These are phyloP conservation scores for Corynespora cassiicola DNA, from an alignment of 2,329 filamentous ascomycete species.

Conservation along the genomic window DNA sequence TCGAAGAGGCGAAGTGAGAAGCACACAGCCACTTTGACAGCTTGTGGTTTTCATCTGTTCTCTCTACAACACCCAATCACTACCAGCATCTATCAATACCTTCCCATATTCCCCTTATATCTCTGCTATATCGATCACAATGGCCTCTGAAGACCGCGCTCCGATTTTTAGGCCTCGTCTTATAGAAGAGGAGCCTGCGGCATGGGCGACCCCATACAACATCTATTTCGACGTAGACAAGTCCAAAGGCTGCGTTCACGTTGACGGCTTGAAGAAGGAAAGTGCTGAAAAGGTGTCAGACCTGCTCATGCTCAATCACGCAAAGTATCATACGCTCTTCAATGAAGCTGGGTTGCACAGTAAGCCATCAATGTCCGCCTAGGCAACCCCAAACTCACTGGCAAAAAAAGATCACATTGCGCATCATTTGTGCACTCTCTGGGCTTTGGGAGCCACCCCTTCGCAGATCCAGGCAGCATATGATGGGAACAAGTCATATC, in stretches of 20 bases:
- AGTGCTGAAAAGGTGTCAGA: slow-evolving; percentile 14
- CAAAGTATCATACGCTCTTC: slow-evolving; percentile 14
- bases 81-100: too few relatives aligned
- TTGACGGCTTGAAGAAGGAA: slow-evolving; percentile 7
- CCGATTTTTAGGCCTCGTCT: too few relatives aligned
- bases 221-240: slow-evolving; percentile 4
- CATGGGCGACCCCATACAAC: slow-evolving; percentile 5
- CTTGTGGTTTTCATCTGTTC: too few relatives aligned
- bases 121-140: too few relatives aligned
- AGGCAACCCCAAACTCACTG: not conserved
- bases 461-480: slow-evolving; percentile 22
- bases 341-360: slow-evolving; percentile 17
- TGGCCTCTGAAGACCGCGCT: too few relatives aligned
- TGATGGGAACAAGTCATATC: slow-evolving; percentile 23
- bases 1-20: too few relatives aligned
- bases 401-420: slow-evolving; percentile 31
- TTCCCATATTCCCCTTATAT: too few relatives aligned
- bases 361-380: slow-evolving; percentile 2
- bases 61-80: too few relatives aligned
- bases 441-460: slow-evolving; percentile 22
- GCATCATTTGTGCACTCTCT: slow-evolving; percentile 29
- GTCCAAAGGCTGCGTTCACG: slow-evolving; percentile 10
- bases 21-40: too few relatives aligned
- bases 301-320: slow-evolving; percentile 17
- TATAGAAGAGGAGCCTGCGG: not conserved